Conservation (phyloP, 148 eudicot genomes). For the Linanthus parryae region DNA sequence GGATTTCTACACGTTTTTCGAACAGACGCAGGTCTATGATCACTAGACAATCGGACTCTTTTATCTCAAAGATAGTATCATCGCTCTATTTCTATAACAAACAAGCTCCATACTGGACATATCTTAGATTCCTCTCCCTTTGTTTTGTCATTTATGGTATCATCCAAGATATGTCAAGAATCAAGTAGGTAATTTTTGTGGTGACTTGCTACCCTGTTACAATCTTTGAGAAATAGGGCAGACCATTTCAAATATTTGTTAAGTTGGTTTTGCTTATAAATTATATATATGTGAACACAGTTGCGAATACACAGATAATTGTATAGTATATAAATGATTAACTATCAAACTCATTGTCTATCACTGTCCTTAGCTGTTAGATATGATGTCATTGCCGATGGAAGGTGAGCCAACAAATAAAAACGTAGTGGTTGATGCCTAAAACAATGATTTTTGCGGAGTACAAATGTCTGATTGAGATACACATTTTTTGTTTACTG, state of each 20-base stretch:
- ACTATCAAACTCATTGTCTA: slow-evolving; percentile 22
- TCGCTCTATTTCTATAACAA: too few relatives aligned
- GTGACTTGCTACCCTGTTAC: neutral
- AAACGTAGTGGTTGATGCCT: slow-evolving; percentile 26
- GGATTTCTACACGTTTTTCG: too few relatives aligned
- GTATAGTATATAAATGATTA: slow-evolving; percentile 5
- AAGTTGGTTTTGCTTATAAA: neutral
- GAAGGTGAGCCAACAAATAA: slow-evolving; percentile 18
- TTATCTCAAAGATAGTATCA: too few relatives aligned
- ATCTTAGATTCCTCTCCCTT: too few relatives aligned
- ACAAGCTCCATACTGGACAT: too few relatives aligned
- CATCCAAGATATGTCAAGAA: neutral
- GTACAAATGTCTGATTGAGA: neutral
- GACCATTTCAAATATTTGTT: too few relatives aligned
- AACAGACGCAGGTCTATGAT: too few relatives aligned
- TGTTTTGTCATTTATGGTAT: too few relatives aligned
- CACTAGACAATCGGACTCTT: too few relatives aligned
- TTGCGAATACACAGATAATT: slow-evolving; percentile 2
- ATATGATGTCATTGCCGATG: slow-evolving; percentile 23
- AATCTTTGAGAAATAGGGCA: neutral
- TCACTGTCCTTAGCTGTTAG: slow-evolving; percentile 19
- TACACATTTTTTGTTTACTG: neutral
- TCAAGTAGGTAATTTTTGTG: neutral
- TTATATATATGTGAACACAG: neutral
- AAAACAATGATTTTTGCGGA: slow-evolving; percentile 16